Evolutionary conservation across 2,329 filamentous ascomycete species (phyloP), one percentile per base, ranked within the genome.

Genomic region (Fusarium sp.): DNA sequence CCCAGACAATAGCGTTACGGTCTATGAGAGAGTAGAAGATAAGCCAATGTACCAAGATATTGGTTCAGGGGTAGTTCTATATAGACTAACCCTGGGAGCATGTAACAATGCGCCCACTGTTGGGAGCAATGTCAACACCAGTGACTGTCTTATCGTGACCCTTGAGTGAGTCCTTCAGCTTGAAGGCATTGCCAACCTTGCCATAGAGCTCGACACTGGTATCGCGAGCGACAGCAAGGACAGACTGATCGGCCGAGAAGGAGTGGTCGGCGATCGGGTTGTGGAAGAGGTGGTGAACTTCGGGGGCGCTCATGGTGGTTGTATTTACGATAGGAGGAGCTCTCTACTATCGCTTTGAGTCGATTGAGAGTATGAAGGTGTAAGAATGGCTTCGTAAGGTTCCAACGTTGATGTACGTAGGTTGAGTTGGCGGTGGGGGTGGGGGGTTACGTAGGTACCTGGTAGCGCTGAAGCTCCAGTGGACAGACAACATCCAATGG

Each of bases 61-160:
- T 48, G 24, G 45, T 57, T 51, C 40, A 34, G 42, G 52, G 42
- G 46, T 13, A 30, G 11, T 24, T 61, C 7, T 45, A 49, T 40
- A 54, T 29, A 20, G 56, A 75, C 83, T 57, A 75, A 95, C 94
- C 94, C 84, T 99, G 96, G 25, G 95, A 98, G 84, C 95, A 99
- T 57, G 96, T 97, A 37, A 99, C 96, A 76, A 99, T 99, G 78
- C 94, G 93, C 61, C 96, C 95, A 72, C 90, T 95, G 68, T 89
- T 89, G 20, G 94, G 93, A 3, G 96, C 95, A 83, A 99, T 97
- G 77, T 99, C 96, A 25, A 99, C 94, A 75, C 96, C 92, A 3
- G 96, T 99, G 54, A 99, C 93, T 2, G 91, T 94, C 85, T 99
- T 99, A 81, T 99, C 97, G 77, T 99, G 96, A 46, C 94, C 96